phyloP scores from a whole-genome alignment of 495 filamentous ascomycete species.

The Penicillium canariense region DNA sequence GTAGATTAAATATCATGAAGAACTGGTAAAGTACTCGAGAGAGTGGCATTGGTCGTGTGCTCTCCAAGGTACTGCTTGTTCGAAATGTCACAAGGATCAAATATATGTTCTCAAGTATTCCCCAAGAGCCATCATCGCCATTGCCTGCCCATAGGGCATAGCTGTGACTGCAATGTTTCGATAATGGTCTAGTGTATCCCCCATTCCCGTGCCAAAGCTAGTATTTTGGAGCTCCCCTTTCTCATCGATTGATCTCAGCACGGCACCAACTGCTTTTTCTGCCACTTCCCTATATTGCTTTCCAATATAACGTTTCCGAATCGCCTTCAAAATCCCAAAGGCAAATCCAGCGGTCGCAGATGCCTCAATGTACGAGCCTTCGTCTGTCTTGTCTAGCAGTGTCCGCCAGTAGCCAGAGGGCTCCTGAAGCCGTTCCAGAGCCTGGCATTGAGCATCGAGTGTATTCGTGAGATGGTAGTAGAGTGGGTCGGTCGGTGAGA shows the following conservation, averaged over 20 bases:
- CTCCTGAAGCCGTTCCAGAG: constrained; percentile 54
- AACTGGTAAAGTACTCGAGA: background rate
- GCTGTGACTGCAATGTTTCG: constrained; percentile 64
- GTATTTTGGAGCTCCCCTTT: constrained; percentile 65
- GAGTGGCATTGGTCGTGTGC: background rate
- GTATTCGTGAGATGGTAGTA: constrained; percentile 58
- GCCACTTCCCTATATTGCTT: constrained; percentile 48
- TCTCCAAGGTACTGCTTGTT: background rate
- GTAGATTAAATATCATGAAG: too few relatives aligned
- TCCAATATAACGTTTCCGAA: constrained; percentile 62
- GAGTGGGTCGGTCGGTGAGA: constrained; percentile 55
- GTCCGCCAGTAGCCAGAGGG: constrained; percentile 64
- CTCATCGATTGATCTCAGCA: constrained; percentile 57
- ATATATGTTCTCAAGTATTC: constrained; percentile 58
- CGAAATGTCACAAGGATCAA: background rate
- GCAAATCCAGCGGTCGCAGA: constrained; percentile 75
- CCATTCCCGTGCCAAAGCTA: constrained; percentile 74
- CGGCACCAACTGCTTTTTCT: constrained; percentile 57
- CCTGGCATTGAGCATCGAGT: constrained; percentile 60
- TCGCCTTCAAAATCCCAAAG: constrained; percentile 72
- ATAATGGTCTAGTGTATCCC: constrained; percentile 62
- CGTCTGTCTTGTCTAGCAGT: constrained; percentile 52
- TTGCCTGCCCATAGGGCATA: constrained; percentile 78
- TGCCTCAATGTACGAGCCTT: constrained; percentile 63
- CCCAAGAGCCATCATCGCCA: constrained; percentile 70